phyloP scores from a whole-genome alignment of 495 filamentous ascomycete genomes.

The Neurospora sp. region DNA sequence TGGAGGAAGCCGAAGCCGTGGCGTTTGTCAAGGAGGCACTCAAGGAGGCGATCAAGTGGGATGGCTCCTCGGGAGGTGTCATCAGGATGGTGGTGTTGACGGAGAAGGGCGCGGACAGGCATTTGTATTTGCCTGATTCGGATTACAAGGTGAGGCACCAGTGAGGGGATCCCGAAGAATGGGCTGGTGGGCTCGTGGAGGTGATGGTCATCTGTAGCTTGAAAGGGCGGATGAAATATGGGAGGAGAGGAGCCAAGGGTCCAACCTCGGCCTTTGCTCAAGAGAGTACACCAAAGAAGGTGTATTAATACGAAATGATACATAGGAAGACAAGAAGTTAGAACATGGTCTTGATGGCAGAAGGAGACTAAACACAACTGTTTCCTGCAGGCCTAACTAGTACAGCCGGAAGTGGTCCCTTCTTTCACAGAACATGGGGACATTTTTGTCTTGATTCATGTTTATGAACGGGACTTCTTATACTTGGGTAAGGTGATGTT shows the following conservation, averaged over 20 bases:
- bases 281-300: not conserved
- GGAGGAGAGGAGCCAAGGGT: not conserved
- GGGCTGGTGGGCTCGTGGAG: not conserved
- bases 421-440: not conserved
- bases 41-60: conserved; percentile 96
- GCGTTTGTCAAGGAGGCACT: conserved; percentile 84
- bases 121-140: conserved; percentile 83
- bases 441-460: not conserved
- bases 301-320: not conserved
- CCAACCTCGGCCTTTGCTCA: not conserved
- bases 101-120: conserved; percentile 70
- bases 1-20: conserved; percentile 90
- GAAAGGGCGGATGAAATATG: not conserved
- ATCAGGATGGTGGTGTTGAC: conserved; percentile 97
- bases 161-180: conserved; percentile 8
- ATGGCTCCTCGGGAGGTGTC: conserved; percentile 95
- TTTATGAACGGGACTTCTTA: not conserved
- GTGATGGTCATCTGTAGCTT: not conserved
- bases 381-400: too few relatives aligned
- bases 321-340: not conserved
- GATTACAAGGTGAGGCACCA: conserved; percentile 51
- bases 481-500: not conserved
- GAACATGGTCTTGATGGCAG: not conserved
- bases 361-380: too few relatives aligned
- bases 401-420: not conserved